Base-by-base conservation (phyloP, 441 rosid species). In the Monsonia emarginata region DNA sequence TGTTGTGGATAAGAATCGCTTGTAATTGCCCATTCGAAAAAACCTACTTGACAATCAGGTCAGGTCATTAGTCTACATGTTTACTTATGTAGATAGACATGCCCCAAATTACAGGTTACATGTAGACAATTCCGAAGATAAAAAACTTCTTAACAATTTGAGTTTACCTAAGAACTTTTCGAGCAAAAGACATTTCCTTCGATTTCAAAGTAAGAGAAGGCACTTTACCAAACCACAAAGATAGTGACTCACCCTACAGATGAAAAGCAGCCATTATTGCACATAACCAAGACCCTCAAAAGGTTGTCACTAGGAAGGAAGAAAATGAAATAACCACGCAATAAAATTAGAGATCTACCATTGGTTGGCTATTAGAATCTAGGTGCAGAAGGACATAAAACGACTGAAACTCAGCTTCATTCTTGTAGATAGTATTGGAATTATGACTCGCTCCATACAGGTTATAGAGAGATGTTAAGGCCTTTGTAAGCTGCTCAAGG, bases 401-500 rank as follows among this genome's bases (percentile, higher is more conserved):
- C 26, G 98, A 92, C 64, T 81, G 85, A 58, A 83, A 89, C 75
- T 89, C 89, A 0, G 95, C 81, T 79, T 89, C 96, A 46, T 88
- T 86, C 79, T 78, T 64, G 38, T 66, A 54, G 42, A 68, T 32
- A 54, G 74, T 71, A 63, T 69, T 64, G 18, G 78, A 42, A 69
- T 78, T 69, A 73, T 80, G 80, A 79, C 81, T 85, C 75, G 72
- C 85, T 65, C 86, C 95, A 70, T 92, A 92, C 52, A 92, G 79
- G 74, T 75, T 69, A 80, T 84, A 92, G 22, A 92, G 79, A 68
- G 96, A 80, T 38, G 83, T 75, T 68, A 89, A 73, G 64, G 90
- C 66, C 81, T 92, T 92, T 27, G 78, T 72, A 65, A 92, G 89
- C 79, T 92, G 98, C 85, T 92, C 96, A 88, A 82, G 75, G 77